Evolutionary conservation across 495 filamentous ascomycete genomes (phyloP), one percentile per base, ranked within the genome.

Genomic region (Penicillium maclennaniae): DNA sequence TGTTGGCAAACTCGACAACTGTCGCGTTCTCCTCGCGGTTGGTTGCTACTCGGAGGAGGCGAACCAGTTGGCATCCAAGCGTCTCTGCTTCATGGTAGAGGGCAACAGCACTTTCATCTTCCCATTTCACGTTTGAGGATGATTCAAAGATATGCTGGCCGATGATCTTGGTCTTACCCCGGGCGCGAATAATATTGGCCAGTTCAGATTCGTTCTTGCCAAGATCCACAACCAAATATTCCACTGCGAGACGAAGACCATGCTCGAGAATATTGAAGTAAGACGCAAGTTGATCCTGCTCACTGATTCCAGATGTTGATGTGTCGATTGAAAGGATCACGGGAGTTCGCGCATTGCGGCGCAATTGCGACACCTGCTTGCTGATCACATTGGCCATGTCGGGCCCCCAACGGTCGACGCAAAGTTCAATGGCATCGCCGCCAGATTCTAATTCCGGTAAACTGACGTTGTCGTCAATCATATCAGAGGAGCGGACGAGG

Each of bases 81-180:
- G 63, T 68, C 49, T 79, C 77, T 0, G 85, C 87, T 36, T 71
- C 74, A 10, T 69, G 56, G 54, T 87, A 87, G 42, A 79, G 72
- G 15, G 75, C 68, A 19, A 84, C 50, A 46, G 83, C 82, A 4
- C 66, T 63, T 6, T 83, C 72, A 45, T 88, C 78, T 37, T 79
- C 74, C 89, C 89, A 93, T 2, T 71, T 70, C 12, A 80, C 68
- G 1, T 71, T 67, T 2, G 74, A 74, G 0, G 74, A 72, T 21
- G 81, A 63, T 38, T 80, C 71, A 51, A 82, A 70, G 57, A 79
- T 66, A 53, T 76, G 79, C 55, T 87, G 82, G 7, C 85, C 89
- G 47, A 92, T 87, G n/a, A 90, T 79, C 54, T 87, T 89, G 2
- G 87, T 88, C 23, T 75, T 76, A 2, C 89, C 88, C 49, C 81